Percentiles rank a stretch among this genome's conserved stretches.
phyloP scores from a whole-genome alignment of 192 early-diverging fungal genomes.

The Coemansia sp. region DNA sequence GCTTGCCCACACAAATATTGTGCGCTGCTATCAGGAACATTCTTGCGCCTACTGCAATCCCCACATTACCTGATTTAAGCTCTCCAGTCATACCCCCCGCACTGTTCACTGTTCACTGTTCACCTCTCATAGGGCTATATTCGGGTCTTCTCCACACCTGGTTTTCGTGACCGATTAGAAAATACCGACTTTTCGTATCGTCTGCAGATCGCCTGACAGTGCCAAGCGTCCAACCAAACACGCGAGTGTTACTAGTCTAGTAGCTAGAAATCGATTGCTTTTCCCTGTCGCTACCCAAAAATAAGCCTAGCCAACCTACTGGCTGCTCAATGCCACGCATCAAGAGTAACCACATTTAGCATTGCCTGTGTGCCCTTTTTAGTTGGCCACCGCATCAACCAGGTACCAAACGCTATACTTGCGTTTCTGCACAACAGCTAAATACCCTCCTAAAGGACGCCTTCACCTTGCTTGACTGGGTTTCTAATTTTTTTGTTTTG shows the following conservation, averaged over 20 bases:
- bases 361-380: neutral
- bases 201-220: no score
- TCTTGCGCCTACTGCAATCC: neutral
- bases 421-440: neutral
- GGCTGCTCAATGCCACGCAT: neutral
- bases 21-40: neutral
- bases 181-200: neutral
- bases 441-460: neutral
- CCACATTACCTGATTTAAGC: neutral
- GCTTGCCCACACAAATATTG: no score
- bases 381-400: neutral
- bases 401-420: neutral
- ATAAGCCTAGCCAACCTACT: neutral
- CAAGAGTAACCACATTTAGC: neutral
- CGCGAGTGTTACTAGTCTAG: neutral
- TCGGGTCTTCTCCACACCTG: neutral
- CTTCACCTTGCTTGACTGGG: neutral
- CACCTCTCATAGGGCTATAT: neutral
- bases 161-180: neutral
- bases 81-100: neutral
- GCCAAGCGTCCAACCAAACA: neutral
- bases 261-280: neutral
- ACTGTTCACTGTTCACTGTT: no score
- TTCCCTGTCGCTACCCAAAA: neutral
- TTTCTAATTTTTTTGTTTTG: neutral